Percentiles rank a stretch among this genome's conserved stretches.
phyloP scores from a whole-genome alignment of 1,139 yeast genomes.

The Keqinozyma sinolaborantium region DNA sequence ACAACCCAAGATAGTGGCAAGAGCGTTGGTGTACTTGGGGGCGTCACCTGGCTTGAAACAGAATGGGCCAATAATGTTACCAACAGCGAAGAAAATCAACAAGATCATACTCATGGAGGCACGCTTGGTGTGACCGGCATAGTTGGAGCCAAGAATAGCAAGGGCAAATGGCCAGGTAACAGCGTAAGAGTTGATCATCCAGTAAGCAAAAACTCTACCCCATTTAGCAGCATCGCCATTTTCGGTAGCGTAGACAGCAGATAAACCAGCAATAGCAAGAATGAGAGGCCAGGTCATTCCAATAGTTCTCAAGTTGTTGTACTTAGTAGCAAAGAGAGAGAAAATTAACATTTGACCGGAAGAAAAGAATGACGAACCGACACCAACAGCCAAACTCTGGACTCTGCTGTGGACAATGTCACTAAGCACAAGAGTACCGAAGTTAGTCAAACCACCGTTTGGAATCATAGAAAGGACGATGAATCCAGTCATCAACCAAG shows the following conservation, averaged over 20 bases:
- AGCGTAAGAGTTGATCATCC: conserved; percentile 7
- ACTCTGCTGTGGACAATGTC: conserved; percentile 6
- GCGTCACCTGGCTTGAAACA: conserved; percentile 21
- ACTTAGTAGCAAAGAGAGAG: conserved; percentile 6
- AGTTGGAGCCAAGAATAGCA: conserved; percentile 22
- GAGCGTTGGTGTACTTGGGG: conserved; percentile 34
- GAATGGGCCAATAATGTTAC: conserved; percentile 23
- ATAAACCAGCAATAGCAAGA: conserved; percentile 9
- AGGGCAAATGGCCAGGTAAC: conserved; percentile 33
- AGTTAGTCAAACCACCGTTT: conserved; percentile 36
- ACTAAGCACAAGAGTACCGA: conserved; percentile 12
- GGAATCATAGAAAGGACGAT: conserved; percentile 40
- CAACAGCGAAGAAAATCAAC: conserved; percentile 23
- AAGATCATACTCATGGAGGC: conserved; percentile 17
- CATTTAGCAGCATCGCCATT: conserved; percentile 4
- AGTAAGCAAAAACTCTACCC: conserved; percentile 7
- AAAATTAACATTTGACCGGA: conserved; percentile 9
- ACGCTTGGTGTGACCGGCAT: conserved; percentile 21
- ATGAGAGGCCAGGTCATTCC: conserved; percentile 8
- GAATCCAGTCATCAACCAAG: conserved; percentile 39
- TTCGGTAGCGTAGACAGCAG: conserved; percentile 10
- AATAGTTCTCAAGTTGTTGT: conserved; percentile 8
- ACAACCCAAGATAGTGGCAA: conserved; percentile 11
- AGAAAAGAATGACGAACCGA: conserved; percentile 8
- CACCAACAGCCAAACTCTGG: conserved; percentile 7